Evolutionary conservation across 2,329 filamentous ascomycete genomes (phyloP).

Genomic region (Trichoderma citrinoviride): DNA sequence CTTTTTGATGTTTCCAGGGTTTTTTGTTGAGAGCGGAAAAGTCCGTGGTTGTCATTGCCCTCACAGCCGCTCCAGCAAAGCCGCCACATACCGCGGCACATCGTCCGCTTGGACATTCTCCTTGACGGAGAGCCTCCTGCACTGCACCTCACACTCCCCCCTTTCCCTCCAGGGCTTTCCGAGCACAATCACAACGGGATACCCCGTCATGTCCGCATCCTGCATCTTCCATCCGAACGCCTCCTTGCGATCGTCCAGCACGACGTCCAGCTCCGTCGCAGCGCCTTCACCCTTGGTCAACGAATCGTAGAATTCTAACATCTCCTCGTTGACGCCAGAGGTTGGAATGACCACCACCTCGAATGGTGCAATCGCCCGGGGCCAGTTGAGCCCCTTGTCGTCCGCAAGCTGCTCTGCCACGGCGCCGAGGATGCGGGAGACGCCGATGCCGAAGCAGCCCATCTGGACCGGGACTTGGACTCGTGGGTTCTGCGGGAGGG

Average conservation of each 20-base stretch:
- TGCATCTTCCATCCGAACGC: conserved; percentile 79
- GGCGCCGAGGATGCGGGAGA: conserved; percentile 86
- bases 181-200: conserved; percentile 77
- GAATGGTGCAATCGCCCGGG: conserved; percentile 79
- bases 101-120: conserved; percentile 53
- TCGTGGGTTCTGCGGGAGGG: conserved; percentile 33
- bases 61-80: conserved; percentile 49
- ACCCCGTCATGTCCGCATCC: conserved; percentile 87
- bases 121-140: conserved; percentile 63
- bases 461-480: conserved; percentile 67
- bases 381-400: conserved; percentile 79
- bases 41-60: background rate
- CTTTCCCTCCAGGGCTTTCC: conserved; percentile 65
- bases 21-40: background rate
- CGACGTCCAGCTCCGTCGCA: conserved; percentile 52
- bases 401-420: conserved; percentile 75
- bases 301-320: conserved; percentile 60
- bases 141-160: conserved; percentile 72
- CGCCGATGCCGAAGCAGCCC: conserved; percentile 95
- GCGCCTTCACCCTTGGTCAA: conserved; percentile 38
- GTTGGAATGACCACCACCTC: conserved; percentile 66
- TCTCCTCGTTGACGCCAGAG: conserved; percentile 46
- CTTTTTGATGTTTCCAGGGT: background rate
- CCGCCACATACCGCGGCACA: conserved; percentile 45
- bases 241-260: conserved; percentile 71